These are phyloP conservation scores for Aristolochia contorta DNA, from an alignment of 164 flowering plant species.

Conservation along the genomic window DNA sequence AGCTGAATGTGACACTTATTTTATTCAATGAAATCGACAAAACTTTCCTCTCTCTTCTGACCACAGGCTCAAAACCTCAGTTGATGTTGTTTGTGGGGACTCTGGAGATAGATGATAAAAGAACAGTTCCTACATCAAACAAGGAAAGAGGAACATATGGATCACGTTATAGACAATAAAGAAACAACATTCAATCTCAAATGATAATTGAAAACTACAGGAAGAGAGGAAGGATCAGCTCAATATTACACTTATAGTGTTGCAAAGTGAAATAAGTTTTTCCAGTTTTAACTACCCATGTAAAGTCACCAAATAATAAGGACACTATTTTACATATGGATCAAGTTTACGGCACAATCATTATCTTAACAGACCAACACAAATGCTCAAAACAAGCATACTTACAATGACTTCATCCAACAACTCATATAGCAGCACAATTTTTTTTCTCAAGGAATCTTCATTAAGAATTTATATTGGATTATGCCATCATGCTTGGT, in stretches of 20 bases:
- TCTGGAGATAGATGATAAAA: conserved; percentile 30
- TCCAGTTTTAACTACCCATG: too few relatives aligned
- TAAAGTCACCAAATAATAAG: too few relatives aligned
- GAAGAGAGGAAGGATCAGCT: too few relatives aligned
- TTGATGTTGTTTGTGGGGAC: conserved; percentile 93
- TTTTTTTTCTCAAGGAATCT: conserved; percentile 83
- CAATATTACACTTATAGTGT: too few relatives aligned
- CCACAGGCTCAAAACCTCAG: conserved; percentile 83
- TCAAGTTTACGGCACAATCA: too few relatives aligned
- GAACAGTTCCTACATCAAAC: neutral
- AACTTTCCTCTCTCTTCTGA: conserved; percentile 85
- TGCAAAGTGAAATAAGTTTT: too few relatives aligned
- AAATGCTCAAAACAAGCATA: neutral
- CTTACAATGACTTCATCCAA: conserved; percentile 97
- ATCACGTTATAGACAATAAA: neutral
- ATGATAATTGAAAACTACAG: too few relatives aligned
- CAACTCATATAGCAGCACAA: conserved; percentile 94
- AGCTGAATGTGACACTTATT: conserved; percentile 89
- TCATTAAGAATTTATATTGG: conserved; percentile 95
- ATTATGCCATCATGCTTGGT: too few relatives aligned
- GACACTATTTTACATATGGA: too few relatives aligned
- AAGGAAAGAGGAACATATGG: neutral
- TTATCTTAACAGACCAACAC: too few relatives aligned
- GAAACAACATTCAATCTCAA: neutral
- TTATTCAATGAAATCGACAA: conserved; percentile 92